Base-by-base conservation (phyloP, 139 green algal genomes). In the Chlorella sorokiniana region DNA sequence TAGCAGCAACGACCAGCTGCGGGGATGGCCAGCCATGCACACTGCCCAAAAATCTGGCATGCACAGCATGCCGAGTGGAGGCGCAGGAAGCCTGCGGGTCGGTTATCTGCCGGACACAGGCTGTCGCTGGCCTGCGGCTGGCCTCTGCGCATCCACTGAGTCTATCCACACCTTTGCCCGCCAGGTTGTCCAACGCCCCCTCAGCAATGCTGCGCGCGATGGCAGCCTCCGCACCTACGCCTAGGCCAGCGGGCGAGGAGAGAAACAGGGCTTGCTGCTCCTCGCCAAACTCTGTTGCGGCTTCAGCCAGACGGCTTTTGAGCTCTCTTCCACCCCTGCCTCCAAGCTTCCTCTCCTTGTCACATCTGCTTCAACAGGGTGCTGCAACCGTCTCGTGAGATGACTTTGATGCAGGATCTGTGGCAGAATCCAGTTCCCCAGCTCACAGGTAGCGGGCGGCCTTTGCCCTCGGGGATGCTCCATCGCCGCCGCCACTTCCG, bases 101-200 rank as follows among this genome's bases (percentile, higher is more conserved):
- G n/a, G n/a, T n/a, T n/a, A n/a, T n/a, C n/a, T n/a, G n/a, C n/a
- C n/a, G n/a, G n/a, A n/a, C n/a, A n/a, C n/a, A n/a, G 20, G 56
- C 9, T 27, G 35, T 52, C 35, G 59, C 23, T 6, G 16, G 25
- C 56, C 20, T 11, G 23, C 38, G 54, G 22, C 1, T 27, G 11
- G 22, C 29, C 22, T 35, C 16, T 62, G 0, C 2, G 31, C 75
- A 10, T 38, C 35, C 4, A 20, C 35, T 3, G 35, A 1, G 35
- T 8, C 59, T 33, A 56, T 37, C 27, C 75, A 40, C 78, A 75
- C 75, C 68, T 59, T 77, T 76, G 4, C 63, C 69, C 40, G 77
- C 44, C 22, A 85, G 41, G 40, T 52, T 33, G 31, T 85, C 71
- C n/a, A 77, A 54, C 11, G 74, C 81, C 11, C 76, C 76, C 0